Conservation (phyloP, 2,329 filamentous ascomycete species). For the Pseudogymnoascus sp. region DNA sequence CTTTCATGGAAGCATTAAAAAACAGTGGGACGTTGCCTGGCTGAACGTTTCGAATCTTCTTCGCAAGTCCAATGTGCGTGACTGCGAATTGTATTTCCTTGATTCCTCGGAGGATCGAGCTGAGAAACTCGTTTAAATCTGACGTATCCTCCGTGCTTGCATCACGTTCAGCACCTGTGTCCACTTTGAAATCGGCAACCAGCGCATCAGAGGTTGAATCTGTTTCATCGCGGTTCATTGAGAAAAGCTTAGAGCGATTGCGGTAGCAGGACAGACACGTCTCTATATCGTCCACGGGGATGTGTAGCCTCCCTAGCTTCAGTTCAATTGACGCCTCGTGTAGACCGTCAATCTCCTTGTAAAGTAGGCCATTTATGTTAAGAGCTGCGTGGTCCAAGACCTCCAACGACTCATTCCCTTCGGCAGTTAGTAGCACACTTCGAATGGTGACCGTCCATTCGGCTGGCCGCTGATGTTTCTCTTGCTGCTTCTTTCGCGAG, state of each 20-base stretch:
- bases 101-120: constrained; percentile 82
- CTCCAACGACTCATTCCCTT: constrained; percentile 77
- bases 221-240: background rate
- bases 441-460: constrained; percentile 89
- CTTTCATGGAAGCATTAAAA: constrained; percentile 89
- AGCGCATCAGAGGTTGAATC: constrained; percentile 46
- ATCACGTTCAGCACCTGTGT: constrained; percentile 47
- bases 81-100: constrained; percentile 95
- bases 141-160: constrained; percentile 73
- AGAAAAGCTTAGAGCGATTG: constrained; percentile 24
- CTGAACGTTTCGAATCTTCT: constrained; percentile 62
- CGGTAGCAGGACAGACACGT: constrained; percentile 45
- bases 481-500: constrained; percentile 63
- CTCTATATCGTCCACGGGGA: constrained; percentile 81
- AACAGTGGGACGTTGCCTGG: constrained; percentile 63
- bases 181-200: constrained; percentile 64
- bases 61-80: constrained; percentile 81
- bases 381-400: constrained; percentile 79
- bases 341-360: constrained; percentile 76
- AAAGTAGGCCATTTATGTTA: constrained; percentile 86
- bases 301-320: constrained; percentile 82
- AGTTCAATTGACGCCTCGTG: constrained; percentile 83
- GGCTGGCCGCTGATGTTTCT: constrained; percentile 62
- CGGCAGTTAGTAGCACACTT: constrained; percentile 81
- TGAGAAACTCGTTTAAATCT: constrained; percentile 86